phyloP scores from a whole-genome alignment of 768 basidiomycete species.

The Floccularia luteovirens region DNA sequence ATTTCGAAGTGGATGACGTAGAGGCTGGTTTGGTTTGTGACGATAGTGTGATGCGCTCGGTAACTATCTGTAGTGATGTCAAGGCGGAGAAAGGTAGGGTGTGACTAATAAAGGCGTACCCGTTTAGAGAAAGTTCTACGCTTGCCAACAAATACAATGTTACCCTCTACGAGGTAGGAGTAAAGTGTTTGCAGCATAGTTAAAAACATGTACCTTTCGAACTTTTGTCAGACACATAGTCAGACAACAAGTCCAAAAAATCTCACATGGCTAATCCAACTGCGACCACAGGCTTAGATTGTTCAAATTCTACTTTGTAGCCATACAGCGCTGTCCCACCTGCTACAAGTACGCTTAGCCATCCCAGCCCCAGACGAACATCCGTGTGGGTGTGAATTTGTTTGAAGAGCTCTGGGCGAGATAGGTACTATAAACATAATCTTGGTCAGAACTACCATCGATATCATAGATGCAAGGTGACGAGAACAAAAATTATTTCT shows the following conservation, averaged over 20 bases:
- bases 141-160: slow-evolving; percentile 82
- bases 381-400: slow-evolving; percentile 86
- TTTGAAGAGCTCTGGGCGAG: slow-evolving; percentile 76
- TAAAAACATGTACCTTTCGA: slow-evolving; percentile 63
- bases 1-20: slow-evolving; percentile 17
- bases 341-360: slow-evolving; percentile 79
- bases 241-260: neutral
- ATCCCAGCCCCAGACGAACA: slow-evolving; percentile 80
- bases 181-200: slow-evolving; percentile 72
- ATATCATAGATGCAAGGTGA: too few species aligned
- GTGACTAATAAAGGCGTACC: slow-evolving; percentile 43
- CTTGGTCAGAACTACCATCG: neutral
- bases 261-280: slow-evolving; percentile 73
- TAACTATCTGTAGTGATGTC: slow-evolving; percentile 59
- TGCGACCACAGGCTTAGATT: slow-evolving; percentile 75
- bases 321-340: slow-evolving; percentile 79
- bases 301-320: slow-evolving; percentile 83
- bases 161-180: slow-evolving; percentile 79
- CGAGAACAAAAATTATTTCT: too few species aligned
- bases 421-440: slow-evolving; percentile 57
- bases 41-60: slow-evolving; percentile 77
- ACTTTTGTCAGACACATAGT: slow-evolving; percentile 5
- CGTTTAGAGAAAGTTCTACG: slow-evolving; percentile 86
- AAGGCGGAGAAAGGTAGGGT: neutral
- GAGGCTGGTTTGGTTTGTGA: slow-evolving; percentile 58